Base-by-base conservation (phyloP, 805 yeast species). In the Saturnispora quitensis region DNA sequence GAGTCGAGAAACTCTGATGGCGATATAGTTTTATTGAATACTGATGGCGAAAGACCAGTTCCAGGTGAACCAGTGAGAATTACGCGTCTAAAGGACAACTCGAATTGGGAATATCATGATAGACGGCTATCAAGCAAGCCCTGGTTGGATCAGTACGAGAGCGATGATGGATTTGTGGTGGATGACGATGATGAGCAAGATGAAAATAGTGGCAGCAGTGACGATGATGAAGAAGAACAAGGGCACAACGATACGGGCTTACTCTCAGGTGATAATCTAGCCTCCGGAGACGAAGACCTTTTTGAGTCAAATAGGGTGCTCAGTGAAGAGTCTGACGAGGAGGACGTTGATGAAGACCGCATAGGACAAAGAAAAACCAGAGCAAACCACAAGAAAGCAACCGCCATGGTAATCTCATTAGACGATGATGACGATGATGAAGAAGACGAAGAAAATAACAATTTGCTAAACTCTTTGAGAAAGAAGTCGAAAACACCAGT, bases 151-250 rank as follows among this genome's bases (percentile, higher is more conserved):
- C 33, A 20, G 6, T 52, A 55, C 43, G 57, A 52, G 15, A 52
- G 55, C 34, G 57, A 55, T 50, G 55, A 52, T 40, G 55, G 59
- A n/a, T 54, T 54, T 28, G 55, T 52, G 5, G 57, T 52, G 1
- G 50, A 48, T 24, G 55, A 55, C 20, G 53, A 51, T n/a, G 57
- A 55, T 5, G 50, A 47, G 4, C 52, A 50, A n/a, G 48, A 50
- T 5, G 46, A 24, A 44, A 47, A 17, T 5, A 17, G 35, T 25
- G 50, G 22, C 15, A 34, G 40, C 4, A 18, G 33, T 42, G 46
- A 22, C 12, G 45, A 20, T 13, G 28, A 24, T n/a, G 54, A 50
- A 6, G 42, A 46, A 10, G 46, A 42, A 24, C 40, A 42, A 10
- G 45, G 40, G 12, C 27, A 47, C 22, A 42, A 40, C 12, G 24